A percentile compares a stretch with the other conserved stretches of the same genome.
phyloP scores from a whole-genome alignment of 2,329 filamentous ascomycete species.

The Juglanconis sp. region DNA sequence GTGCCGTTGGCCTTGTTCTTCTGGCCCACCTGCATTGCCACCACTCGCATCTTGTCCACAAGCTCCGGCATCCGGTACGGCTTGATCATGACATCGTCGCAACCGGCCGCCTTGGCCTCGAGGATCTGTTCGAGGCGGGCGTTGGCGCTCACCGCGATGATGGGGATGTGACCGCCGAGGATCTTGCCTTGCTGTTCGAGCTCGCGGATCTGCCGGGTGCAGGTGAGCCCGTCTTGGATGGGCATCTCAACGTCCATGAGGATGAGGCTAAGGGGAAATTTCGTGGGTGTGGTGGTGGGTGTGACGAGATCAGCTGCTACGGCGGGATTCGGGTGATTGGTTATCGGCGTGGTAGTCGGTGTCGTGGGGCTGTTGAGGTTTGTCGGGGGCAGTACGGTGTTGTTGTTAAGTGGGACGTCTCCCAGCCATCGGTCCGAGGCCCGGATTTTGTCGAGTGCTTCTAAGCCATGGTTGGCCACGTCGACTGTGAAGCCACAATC shows the following conservation, averaged over 20 bases:
- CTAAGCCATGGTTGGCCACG: conserved; percentile 46
- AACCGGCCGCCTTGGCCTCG: conserved; percentile 48
- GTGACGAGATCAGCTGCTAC: conserved; percentile 2
- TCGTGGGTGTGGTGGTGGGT: conserved; percentile 3
- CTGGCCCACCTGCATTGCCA: conserved; percentile 32
- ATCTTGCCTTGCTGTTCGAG: conserved; percentile 55
- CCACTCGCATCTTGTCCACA: conserved; percentile 54
- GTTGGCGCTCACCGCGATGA: conserved; percentile 67
- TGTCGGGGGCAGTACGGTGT: not conserved
- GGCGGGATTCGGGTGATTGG: not conserved
- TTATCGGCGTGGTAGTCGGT: not conserved
- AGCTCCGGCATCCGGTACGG: conserved; percentile 64
- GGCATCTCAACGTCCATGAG: conserved; percentile 80
- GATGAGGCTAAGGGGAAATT: conserved; percentile 54
- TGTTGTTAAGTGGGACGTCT: not conserved
- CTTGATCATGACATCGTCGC: conserved; percentile 68
- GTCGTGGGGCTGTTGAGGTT: not conserved
- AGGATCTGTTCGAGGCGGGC: conserved; percentile 60
- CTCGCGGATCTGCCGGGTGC: conserved; percentile 61
- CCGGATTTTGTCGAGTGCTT: conserved; percentile 35
- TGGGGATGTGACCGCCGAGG: conserved; percentile 51
- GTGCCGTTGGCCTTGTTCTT: conserved; percentile 7
- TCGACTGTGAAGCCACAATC: conserved; percentile 48
- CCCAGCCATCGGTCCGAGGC: conserved; percentile 26
- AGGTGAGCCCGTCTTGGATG: conserved; percentile 67